phyloP scores from a whole-genome alignment of 2,329 filamentous ascomycete genomes.

The Colletotrichum chlorophyti region DNA sequence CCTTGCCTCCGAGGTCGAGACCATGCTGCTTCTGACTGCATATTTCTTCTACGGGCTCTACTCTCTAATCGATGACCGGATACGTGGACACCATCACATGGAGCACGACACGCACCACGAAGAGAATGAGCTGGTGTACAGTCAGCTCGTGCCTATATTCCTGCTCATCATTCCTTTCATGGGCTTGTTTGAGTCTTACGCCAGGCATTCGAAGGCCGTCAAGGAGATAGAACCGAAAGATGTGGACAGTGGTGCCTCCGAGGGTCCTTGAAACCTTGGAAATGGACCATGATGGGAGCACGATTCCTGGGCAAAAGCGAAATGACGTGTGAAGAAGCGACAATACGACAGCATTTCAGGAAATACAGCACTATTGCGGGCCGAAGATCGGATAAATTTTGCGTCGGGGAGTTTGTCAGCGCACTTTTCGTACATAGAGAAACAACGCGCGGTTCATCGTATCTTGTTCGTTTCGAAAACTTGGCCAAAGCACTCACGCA shows the following conservation, averaged over 20 bases:
- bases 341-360: background rate
- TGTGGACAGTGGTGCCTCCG: background rate
- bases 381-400: slow-evolving; percentile 21
- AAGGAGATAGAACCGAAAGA: background rate
- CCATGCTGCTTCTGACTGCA: background rate
- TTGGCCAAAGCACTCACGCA: background rate
- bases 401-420: background rate
- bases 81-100: slow-evolving; percentile 22
- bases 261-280: slow-evolving; percentile 2
- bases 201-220: background rate
- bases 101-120: background rate
- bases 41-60: slow-evolving; percentile 3
- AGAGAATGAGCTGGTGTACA: slow-evolving; percentile 28
- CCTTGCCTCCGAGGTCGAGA: slow-evolving; percentile 18
- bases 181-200: slow-evolving; percentile 26
- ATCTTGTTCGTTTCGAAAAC: background rate
- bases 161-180: slow-evolving; percentile 29
- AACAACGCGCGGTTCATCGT: slow-evolving; percentile 5
- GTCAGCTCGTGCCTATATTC: slow-evolving; percentile 30
- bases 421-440: background rate
- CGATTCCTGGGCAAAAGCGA: no score
- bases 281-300: no score
- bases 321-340: background rate
- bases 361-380: background rate
- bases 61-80: slow-evolving; percentile 11